Base-by-base conservation (phyloP, 2,329 filamentous ascomycete species). In the Davidsoniella virescens region DNA sequence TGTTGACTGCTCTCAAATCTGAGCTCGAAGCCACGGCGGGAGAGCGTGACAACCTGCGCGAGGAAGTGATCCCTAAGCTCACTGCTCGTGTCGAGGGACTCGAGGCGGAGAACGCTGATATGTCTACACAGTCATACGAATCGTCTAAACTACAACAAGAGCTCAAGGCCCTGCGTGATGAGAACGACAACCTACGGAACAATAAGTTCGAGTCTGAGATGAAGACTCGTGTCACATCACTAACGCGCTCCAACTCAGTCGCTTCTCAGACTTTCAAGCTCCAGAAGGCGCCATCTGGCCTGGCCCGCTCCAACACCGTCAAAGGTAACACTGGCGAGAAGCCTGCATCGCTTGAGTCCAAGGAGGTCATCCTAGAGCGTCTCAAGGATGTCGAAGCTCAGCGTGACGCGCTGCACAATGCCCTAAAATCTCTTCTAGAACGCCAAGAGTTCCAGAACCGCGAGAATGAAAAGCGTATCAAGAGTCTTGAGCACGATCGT, bases 301-400 rank as follows among this genome's bases (percentile, higher is more conserved):
- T 86, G 36, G 74, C 76, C 7, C 70, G 82, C 54, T 82, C 82
- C 8, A 75, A 71, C 59, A 75, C 67, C 40, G 67, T 73, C 40
- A 69, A 81, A 69, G 69, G 60, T 63, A 39, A 26, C 12, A 33
- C 26, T 33, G 26, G 26, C 6, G 52, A 51, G 16, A 54, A 51
- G 33, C 45, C 55, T 25, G 50, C 55, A 23, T 49, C 55, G 5
- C 64, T 59, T 52, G 75, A 84, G 57, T 78, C 76, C 3, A 72
- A 79, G 50, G 84, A 90, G 50, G 73, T 76, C 9, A 65, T 88
- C 14, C 77, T 80, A 1, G 87, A 94, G 57, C 76, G 84, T 26
- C 72, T 94, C 16, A 94, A 94, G 64, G 90, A 96, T 56, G 81
- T 95, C 9, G 90, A 96, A 65, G 80, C 86, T 41, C 92, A 98